Evolutionary conservation across 768 basidiomycete species (phyloP).

Genomic region (Termitomyces sp.): DNA sequence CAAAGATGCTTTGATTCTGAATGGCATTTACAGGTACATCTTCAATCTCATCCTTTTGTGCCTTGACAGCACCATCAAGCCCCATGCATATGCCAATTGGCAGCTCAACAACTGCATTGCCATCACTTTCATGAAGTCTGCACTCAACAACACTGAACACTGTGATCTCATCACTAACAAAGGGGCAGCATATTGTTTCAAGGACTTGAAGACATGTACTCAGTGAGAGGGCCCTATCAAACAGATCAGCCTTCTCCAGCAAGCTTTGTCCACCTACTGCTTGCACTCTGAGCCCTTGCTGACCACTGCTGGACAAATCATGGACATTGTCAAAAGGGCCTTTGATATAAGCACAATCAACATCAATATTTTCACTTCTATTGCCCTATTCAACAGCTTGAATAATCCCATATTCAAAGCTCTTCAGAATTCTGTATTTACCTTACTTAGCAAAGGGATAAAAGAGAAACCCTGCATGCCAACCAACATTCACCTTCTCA

Average conservation of each 20-base stretch:
- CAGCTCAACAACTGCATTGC: background rate
- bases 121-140: background rate
- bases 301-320: background rate
- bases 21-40: background rate
- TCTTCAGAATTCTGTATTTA: background rate
- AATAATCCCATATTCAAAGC: background rate
- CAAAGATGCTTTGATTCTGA: background rate
- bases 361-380: background rate
- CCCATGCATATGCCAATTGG: background rate
- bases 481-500: background rate
- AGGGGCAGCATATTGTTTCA: too few species aligned
- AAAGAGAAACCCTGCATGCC: constrained; percentile 8
- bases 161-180: too few species aligned
- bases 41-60: background rate
- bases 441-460: background rate
- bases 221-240: too few species aligned
- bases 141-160: too few species aligned
- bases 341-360: constrained; percentile 1
- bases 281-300: background rate
- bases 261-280: too few species aligned
- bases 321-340: background rate
- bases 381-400: constrained; percentile 1
- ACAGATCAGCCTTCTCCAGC: too few species aligned
- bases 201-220: too few species aligned
- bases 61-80: background rate